These are phyloP conservation scores for Acanthamoeba castellanii DNA, from an alignment of 208 protist species.

Conservation along the genomic window DNA sequence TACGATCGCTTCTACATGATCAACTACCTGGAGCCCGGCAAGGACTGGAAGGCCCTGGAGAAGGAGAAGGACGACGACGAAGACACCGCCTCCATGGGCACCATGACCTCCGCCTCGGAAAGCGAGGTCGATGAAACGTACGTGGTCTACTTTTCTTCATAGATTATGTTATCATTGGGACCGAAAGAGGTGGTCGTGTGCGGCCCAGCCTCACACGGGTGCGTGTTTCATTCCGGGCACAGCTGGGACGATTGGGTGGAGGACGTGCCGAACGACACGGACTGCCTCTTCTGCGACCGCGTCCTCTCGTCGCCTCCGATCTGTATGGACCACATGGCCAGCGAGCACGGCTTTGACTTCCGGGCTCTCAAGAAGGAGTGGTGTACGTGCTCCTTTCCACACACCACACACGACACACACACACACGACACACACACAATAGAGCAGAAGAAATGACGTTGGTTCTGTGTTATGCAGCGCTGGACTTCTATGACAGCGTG, in stretches of 20 bases:
- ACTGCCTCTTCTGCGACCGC: conserved; percentile 76
- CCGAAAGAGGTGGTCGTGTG: no score
- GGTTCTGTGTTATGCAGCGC: neutral
- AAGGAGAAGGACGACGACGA: conserved; percentile 64
- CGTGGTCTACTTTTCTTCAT: neutral
- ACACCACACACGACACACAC: no score
- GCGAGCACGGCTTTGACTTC: conserved; percentile 77
- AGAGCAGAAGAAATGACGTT: no score
- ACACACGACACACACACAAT: no score
- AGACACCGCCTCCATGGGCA: neutral
- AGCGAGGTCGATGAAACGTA: conserved; percentile 55
- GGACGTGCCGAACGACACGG: conserved; percentile 63
- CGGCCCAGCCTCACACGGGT: no score
- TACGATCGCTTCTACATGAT: conserved; percentile 80
- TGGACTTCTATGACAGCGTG: conserved; percentile 80
- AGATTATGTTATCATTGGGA: no score
- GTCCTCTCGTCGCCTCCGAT: neutral
- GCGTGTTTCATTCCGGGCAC: no score
- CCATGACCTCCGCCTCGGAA: conserved; percentile 54
- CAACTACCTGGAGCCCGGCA: conserved; percentile 77
- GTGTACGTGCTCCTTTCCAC: neutral
- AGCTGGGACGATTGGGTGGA: conserved; percentile 79
- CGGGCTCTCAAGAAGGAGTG: conserved; percentile 45
- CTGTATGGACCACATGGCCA: conserved; percentile 63
- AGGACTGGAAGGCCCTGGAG: conserved; percentile 53